phyloP scores from a whole-genome alignment of 805 yeast species.

The Wickerhamomyces strasburgensis region DNA sequence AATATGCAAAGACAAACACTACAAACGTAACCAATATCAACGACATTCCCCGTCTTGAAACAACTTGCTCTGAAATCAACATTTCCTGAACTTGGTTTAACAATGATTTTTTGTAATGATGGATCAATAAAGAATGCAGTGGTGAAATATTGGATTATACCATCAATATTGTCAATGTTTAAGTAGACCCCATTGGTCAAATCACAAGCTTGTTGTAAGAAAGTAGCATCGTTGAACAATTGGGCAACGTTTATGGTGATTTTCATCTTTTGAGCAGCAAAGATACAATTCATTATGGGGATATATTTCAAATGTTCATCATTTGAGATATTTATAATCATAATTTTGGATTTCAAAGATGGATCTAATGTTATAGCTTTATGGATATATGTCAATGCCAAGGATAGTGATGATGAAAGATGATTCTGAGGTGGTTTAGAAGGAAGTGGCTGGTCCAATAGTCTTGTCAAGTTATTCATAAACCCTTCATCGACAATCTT shows the following conservation, averaged over 20 bases:
- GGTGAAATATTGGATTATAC: slow-evolving; percentile 74
- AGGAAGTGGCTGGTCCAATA: slow-evolving; percentile 25
- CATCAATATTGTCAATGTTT: slow-evolving; percentile 59
- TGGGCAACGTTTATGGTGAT: slow-evolving; percentile 90
- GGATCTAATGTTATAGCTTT: slow-evolving; percentile 38
- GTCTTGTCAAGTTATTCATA: slow-evolving; percentile 47
- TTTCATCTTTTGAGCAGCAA: slow-evolving; percentile 91
- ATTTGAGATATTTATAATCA: slow-evolving; percentile 62
- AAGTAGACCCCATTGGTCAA: slow-evolving; percentile 90
- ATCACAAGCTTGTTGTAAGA: slow-evolving; percentile 92
- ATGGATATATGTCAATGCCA: slow-evolving; percentile 78
- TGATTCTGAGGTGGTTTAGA: slow-evolving; percentile 39
- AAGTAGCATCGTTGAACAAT: slow-evolving; percentile 66
- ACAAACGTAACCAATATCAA: slow-evolving; percentile 92
- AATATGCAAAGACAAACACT: slow-evolving; percentile 85
- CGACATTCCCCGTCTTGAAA: slow-evolving; percentile 82
- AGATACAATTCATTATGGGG: slow-evolving; percentile 91
- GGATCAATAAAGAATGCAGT: slow-evolving; percentile 89
- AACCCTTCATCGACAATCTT: slow-evolving; percentile 72
- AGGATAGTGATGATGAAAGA: slow-evolving; percentile 73
- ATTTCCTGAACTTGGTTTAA: slow-evolving; percentile 75
- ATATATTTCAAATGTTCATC: slow-evolving; percentile 80
- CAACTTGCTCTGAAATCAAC: slow-evolving; percentile 96
- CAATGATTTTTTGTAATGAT: slow-evolving; percentile 64
- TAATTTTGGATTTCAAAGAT: slow-evolving; percentile 57